Evolutionary conservation across 257 asterid species (phyloP), one percentile per base, ranked within the genome.

Genomic region (Solanum appendiculatum): DNA sequence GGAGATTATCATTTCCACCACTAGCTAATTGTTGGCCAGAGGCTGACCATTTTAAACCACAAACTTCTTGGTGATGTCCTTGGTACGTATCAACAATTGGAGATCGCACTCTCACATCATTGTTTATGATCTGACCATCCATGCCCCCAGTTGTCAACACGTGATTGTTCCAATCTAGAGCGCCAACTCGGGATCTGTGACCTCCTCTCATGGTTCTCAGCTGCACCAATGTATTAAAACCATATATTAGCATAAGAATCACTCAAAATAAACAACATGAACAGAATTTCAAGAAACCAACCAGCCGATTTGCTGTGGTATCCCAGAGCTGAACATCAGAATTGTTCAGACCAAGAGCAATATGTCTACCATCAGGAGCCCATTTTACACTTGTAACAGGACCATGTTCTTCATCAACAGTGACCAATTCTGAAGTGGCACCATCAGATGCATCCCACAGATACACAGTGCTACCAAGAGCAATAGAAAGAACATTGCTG

Each of bases 261-360:
- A 36, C 29, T 82, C 15, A 27, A 64, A 86, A 27, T 37, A 27
- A 31, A 42, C 58, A 37, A 66, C 31, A 58, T 46, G 25, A 44
- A 29, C 18, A 23, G 46, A 63, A 13, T 2, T 10, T 37, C 16
- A 74, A 82, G 34, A 37, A 36, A 84, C 91, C 84, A 36, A 92
- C 94, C 85, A 90, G 77, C 88, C 88, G 88, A 80, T 90, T 92
- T 66, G 93, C 83, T 3, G 92, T 90, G n/a, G 95, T 89, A 82
- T 93, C 94, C 95, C 94, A 93, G 36, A 93, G 91, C 89, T 92
- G 93, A 83, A 92, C 94, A 12, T 92, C 92, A 10, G 95, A 93
- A 86, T 91, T 93, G 89, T 91, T 91, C 42, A 93, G 82, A 51
- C 95, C 95, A 81, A 93, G 88, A 77, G 93, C 92, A 88, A 93